Evolutionary conservation across 225 moss, liverwort and hornwort species (phyloP), one percentile per base, ranked within the genome.

Genomic region (Rhytidiadelphus loreus): DNA sequence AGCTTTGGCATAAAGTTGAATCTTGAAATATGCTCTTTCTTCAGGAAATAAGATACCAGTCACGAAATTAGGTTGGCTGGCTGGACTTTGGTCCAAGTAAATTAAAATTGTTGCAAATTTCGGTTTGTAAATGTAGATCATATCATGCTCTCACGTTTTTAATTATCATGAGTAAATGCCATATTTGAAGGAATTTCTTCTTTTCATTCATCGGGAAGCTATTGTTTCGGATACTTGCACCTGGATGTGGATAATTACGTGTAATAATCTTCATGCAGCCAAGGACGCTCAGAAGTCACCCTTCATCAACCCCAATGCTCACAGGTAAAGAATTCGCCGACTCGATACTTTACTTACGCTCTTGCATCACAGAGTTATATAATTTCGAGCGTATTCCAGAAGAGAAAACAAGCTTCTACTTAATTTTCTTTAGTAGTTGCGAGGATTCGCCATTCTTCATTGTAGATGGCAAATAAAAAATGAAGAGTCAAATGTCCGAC

Each of bases 291-390:
- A 91, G 86, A 94, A 94, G 70, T 94, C 94, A 25, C 92, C 94
- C 57, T 94, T 94, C 83, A 86, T 94, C 91, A 94, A 94, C 72
- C 91, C 94, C 55, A 88, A 84, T 66, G 94, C 92, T 48, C 92
- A 91, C 86, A 92, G 87, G 92, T 92, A 83, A 90, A 50, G 61
- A 71, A 83, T 72, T 60, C 41, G 15, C 48, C 26, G 25, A 62
- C 56, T 58, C 52, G 28, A 66, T 30, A 64, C 78, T 72, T 68
- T 56, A 77, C 33, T 16, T 30, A 53, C 37, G 68, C 76, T 77
- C 86, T 86, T 86, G 63, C 76, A 33, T 62, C 12, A 56, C 32
- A 58, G 22, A 70, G 14, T 65, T 52, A 0, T 29, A 13, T 32
- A 57, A 43, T 26, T 57, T 70, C 16, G 20, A 81, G 57, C 43